Evolutionary conservation across 2,329 filamentous ascomycete species (phyloP), one percentile per base, ranked within the genome.

Genomic region (Curvularia sp.): DNA sequence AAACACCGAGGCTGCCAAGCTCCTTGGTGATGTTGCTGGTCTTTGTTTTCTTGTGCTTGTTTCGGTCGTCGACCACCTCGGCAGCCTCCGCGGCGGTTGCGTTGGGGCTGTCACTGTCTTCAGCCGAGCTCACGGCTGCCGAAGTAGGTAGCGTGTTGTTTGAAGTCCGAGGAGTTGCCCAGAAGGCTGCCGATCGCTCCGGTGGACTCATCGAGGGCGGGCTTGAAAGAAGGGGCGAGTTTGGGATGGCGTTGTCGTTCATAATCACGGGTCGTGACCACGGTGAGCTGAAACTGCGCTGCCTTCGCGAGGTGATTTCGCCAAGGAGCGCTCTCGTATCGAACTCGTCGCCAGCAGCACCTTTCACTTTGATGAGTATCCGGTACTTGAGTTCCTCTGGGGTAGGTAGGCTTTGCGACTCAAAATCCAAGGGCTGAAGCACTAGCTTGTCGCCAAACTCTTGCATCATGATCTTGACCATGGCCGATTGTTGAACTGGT

Each of bases 291-390:
- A 96, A 81, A 77, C 93, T 97, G 58, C 86, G 83, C 62, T 86
- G 77, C 49, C 76, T 77, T 21, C 77, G 69, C 41, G 72, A 74
- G 2, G 70, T 66, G 21, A 72, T 58, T 39, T 81, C 78, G 21
- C 63, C 67, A 5, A 76, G 62, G 27, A 76, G 57, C 32, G 72
- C 70, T 39, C 67, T 80, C 23, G 66, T 64, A 39, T 75, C 73
- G n/a, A 72, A 57, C 5, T 74, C 77, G 45, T 84, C 82, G 12
- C 64, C 59, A 66, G 87, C 83, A 7, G 91, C 88, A 65, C 91
- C 90, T 78, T 98, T 99, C 62, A 97, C 95, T 77, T 99, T 99
- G 82, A 98, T 89, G 55, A 99, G 81, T 55, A 98, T 92, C 41
- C 89, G 89, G 68, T 90, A 83, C 79, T 89, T 91, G 46, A 99